These are phyloP conservation scores for Penicillium egyptiacum DNA, from an alignment of 495 filamentous ascomycete species.

Conservation along the genomic window DNA sequence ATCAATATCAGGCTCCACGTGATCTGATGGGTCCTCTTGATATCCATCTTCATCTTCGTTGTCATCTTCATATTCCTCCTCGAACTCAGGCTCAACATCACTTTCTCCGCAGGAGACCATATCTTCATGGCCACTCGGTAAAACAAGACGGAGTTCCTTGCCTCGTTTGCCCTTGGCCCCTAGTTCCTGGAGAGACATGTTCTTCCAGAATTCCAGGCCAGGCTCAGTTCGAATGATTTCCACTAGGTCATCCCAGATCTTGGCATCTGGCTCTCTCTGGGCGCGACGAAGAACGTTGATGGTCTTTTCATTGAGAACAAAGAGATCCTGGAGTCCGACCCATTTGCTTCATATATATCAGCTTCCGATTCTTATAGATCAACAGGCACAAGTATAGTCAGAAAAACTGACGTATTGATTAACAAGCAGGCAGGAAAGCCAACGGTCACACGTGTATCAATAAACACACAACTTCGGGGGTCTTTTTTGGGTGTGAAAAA, in stretches of 20 bases:
- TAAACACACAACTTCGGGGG: background rate
- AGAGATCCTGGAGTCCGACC: slow-evolving; percentile 10
- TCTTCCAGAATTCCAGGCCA: slow-evolving; percentile 14
- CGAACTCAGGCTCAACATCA: background rate
- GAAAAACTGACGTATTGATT: background rate
- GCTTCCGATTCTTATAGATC: background rate
- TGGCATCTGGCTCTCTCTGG: background rate
- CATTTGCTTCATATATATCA: slow-evolving; percentile 13
- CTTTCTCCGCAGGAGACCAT: background rate
- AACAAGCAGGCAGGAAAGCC: too few species aligned
- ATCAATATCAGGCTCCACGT: background rate
- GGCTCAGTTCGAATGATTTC: slow-evolving; percentile 8
- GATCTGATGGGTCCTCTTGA: background rate
- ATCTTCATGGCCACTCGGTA: slow-evolving; percentile 14
- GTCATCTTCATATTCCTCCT: background rate
- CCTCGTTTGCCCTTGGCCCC: slow-evolving; percentile 19
- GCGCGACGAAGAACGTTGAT: background rate
- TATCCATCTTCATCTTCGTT: background rate
- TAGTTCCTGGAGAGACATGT: slow-evolving; percentile 17
- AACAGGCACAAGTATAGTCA: background rate
- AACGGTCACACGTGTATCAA: background rate
- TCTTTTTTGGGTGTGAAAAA: slow-evolving; percentile 1
- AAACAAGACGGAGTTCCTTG: background rate
- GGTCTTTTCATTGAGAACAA: slow-evolving; percentile 1
- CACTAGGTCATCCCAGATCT: slow-evolving; percentile 12